These are phyloP conservation scores for Dentipellis sp. DNA, from an alignment of 768 basidiomycete species.

Conservation along the genomic window DNA sequence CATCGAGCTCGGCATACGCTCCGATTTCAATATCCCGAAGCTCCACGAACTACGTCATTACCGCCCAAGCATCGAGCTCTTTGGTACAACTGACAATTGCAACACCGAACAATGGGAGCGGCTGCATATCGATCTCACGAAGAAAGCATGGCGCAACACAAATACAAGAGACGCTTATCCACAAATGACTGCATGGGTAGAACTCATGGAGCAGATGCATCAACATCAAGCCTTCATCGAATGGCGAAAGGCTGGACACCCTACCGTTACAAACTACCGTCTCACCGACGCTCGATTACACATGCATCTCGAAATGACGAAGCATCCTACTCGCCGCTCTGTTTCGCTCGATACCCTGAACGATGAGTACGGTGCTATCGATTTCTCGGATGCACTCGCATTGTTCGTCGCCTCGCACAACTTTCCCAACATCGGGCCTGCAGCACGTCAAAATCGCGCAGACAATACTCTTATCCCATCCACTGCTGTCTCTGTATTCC, in stretches of 20 bases:
- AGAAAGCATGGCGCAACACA: slow-evolving; percentile 26
- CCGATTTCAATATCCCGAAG: slow-evolving; percentile 35
- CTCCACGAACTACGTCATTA: slow-evolving; percentile 31
- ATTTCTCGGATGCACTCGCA: not conserved
- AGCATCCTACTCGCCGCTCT: not conserved
- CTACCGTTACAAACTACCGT: not conserved
- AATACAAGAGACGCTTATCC: slow-evolving; percentile 27
- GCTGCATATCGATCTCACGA: slow-evolving; percentile 32
- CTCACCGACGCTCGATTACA: not conserved
- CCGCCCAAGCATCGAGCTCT: slow-evolving; percentile 17
- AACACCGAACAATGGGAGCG: slow-evolving; percentile 32
- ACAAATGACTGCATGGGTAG: slow-evolving; percentile 31
- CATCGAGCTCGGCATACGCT: slow-evolving; percentile 23
- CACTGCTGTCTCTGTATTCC: not conserved
- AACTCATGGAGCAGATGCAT: slow-evolving; percentile 21
- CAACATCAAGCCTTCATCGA: slow-evolving; percentile 7
- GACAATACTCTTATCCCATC: not conserved
- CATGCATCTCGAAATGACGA: not conserved
- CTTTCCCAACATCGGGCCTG: not conserved
- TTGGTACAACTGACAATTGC: slow-evolving; percentile 30
- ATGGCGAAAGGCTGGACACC: slow-evolving; percentile 13
- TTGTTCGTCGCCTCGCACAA: not conserved
- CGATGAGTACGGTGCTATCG: not conserved
- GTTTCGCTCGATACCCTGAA: not conserved
- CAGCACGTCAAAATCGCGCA: not conserved